Base-by-base conservation (phyloP, 441 rosid genomes). In the Eruca vesicaria region DNA sequence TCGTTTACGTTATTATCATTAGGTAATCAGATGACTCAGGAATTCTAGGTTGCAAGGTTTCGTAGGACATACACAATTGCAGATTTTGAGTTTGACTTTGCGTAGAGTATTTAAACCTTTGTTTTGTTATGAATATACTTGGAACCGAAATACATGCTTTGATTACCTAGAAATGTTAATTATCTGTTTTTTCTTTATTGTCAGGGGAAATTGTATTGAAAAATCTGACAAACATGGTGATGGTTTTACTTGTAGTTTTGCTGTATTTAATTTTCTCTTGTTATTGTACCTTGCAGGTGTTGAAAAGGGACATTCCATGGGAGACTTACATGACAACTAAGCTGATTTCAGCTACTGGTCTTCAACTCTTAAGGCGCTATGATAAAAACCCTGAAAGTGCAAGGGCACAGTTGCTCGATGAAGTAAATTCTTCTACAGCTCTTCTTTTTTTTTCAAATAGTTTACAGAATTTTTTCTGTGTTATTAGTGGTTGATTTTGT, bases 281-380 rank as follows among this genome's bases (percentile, higher is more conserved):
- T 11, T 50, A 4, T 59, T 32, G 28, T 36, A 57, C 55, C 62
- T 59, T 66, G 21, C 48, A 96, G 99, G 98, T 93, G 56, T 81
- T 96, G 82, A 87, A 79, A 87, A 88, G 99, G 84, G 99, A 92
- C 72, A 96, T 96, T 79, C 99, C 99, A 75, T 93, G 98, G 99
- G 98, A 96, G 87, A 88, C 98, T 16, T 96, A 96, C 83, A 86
- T 86, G 96, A 82, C 85, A 35, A 96, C 98, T 28, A 90, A 92
- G 86, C 88, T 96, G 75, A 89, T 96, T 63, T 86, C 97, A 11
- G 96, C 92, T 28, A 82, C 92, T 7, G 90, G 88, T 80, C 97
- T 96, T 67, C 99, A 96, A 84, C 87, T 84, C 68, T 66, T 93
- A 60, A 90, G 97, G 86, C 93, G 98, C 38, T 96, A 85, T 75